These are phyloP conservation scores for Neotropicomus parvogracilis DNA, from an alignment of 1,284 basidiomycete genomes.

Conservation along the genomic window DNA sequence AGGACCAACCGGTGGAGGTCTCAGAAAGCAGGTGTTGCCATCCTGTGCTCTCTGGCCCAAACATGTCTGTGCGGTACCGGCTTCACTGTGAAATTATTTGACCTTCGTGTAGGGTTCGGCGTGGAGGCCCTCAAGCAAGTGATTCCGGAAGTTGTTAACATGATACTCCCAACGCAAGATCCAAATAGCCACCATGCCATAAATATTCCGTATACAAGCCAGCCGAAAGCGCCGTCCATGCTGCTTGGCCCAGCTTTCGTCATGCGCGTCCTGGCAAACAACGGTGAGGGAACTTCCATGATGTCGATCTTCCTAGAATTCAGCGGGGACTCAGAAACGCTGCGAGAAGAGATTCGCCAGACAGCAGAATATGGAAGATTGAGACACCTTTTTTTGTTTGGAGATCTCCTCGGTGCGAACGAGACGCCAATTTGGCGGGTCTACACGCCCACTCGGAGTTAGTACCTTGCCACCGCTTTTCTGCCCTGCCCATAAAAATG, in stretches of 20 bases:
- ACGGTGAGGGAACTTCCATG: background rate
- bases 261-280: constrained; percentile 6
- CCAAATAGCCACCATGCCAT: background rate
- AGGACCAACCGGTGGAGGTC: constrained; percentile 1
- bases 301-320: background rate
- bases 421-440: constrained; percentile 8
- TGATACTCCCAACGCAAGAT: constrained; percentile 3
- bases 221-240: constrained; percentile 2
- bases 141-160: constrained; percentile 5
- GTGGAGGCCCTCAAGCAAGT: constrained; percentile 5
- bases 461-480: background rate
- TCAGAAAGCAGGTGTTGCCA: constrained; percentile 6
- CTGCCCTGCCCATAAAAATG: background rate
- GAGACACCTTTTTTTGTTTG: constrained; percentile 9
- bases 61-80: background rate
- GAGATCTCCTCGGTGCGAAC: constrained; percentile 3
- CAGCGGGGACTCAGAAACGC: background rate
- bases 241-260: constrained; percentile 9
- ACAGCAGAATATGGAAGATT: constrained; percentile 2
- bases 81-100: background rate
- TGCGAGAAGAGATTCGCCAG: constrained; percentile 7
- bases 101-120: constrained; percentile 5
- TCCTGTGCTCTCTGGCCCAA: constrained; percentile 7
- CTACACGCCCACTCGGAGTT: constrained; percentile 2
- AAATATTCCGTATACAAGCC: background rate